phyloP scores from a whole-genome alignment of 192 early-diverging fungal species.

The Backusella morwellensis region DNA sequence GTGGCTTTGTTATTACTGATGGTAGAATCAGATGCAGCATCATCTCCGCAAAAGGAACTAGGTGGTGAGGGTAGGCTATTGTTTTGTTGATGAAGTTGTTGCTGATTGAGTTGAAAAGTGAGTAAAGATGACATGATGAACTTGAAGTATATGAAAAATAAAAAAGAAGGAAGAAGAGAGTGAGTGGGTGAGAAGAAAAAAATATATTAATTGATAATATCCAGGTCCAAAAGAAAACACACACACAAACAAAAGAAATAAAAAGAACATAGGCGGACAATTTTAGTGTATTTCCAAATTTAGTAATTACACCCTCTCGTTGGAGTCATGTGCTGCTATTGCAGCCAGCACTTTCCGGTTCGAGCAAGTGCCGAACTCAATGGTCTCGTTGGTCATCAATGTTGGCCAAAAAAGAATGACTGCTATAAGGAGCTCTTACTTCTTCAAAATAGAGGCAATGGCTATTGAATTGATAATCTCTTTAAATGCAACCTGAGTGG shows the following conservation, averaged over 20 bases:
- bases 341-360: too few relatives aligned
- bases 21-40: slow-evolving; percentile 12
- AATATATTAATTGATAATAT: background rate
- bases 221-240: background rate
- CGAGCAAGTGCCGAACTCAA: background rate
- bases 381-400: background rate
- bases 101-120: slow-evolving; percentile 21
- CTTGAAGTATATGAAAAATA: background rate
- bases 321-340: background rate
- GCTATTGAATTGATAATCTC: too few relatives aligned
- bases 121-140: slow-evolving; percentile 24
- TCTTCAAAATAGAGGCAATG: too few relatives aligned
- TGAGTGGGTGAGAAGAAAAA: background rate
- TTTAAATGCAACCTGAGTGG: too few relatives aligned
- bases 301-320: background rate
- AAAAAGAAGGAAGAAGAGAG: background rate
- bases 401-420: background rate
- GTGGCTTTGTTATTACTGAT: background rate
- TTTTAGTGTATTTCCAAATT: background rate
- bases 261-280: background rate
- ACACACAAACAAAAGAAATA: background rate
- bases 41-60: slow-evolving; percentile 25
- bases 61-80: slow-evolving; percentile 29
- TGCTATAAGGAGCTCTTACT: too few relatives aligned
- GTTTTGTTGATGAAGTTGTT: slow-evolving; percentile 8